Conservation (phyloP, 208 protist genomes). For the Leishmania amazonensis region DNA sequence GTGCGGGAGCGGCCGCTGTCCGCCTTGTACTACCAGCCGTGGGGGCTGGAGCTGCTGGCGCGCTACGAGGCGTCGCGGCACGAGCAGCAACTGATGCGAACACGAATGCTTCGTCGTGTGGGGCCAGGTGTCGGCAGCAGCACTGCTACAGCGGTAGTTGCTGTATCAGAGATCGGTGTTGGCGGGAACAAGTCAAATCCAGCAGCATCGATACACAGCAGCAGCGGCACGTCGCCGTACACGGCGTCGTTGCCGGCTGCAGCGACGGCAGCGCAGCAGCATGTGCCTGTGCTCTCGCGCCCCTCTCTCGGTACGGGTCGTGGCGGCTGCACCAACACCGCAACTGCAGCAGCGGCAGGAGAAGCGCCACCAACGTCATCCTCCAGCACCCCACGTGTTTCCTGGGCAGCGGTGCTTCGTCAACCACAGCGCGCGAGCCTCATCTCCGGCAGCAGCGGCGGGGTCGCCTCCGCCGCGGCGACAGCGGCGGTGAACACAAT, state of each 20-base stretch:
- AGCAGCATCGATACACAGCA: neutral
- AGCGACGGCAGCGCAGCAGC: conserved; percentile 3
- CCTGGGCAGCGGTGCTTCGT: conserved; percentile 27
- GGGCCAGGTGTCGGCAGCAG: neutral
- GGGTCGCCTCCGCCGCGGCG: neutral
- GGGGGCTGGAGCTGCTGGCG: conserved; percentile 29
- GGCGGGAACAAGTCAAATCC: neutral
- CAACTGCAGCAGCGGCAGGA: neutral
- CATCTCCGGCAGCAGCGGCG: conserved; percentile 8
- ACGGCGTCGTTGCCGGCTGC: neutral
- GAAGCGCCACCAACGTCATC: neutral
- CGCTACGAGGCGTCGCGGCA: conserved; percentile 30
- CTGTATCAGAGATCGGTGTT: neutral
- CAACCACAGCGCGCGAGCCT: neutral
- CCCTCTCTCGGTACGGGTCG: conserved; percentile 10
- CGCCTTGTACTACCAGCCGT: conserved; percentile 36
- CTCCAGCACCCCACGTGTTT: neutral
- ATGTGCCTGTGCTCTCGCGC: conserved; percentile 5
- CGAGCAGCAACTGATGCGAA: conserved; percentile 13
- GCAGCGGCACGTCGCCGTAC: neutral
- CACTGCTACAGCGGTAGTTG: neutral
- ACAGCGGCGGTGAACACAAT: neutral
- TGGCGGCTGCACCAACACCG: neutral
- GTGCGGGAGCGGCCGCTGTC: conserved; percentile 38
- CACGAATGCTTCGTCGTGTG: neutral